phyloP scores from a whole-genome alignment of 192 early-diverging fungal species.

The Coemansia sp. region DNA sequence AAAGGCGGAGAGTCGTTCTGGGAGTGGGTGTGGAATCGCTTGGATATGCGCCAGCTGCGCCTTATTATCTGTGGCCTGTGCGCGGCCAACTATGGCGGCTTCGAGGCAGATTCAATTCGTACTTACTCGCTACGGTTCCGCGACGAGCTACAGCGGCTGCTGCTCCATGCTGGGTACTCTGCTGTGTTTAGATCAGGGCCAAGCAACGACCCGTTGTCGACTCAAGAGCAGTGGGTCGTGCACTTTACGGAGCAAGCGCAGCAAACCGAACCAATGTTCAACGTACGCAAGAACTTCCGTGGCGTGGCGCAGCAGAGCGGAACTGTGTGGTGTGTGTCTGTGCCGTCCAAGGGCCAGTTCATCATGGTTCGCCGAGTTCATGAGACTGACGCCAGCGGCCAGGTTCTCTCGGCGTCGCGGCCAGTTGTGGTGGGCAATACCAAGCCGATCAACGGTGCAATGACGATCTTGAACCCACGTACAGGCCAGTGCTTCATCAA shows the following conservation, averaged over 20 bases:
- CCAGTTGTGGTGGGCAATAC: conserved; percentile 63
- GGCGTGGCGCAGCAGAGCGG: conserved; percentile 14
- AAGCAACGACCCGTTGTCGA: neutral
- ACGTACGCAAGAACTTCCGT: conserved; percentile 20
- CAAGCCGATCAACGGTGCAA: conserved; percentile 99
- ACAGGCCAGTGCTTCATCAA: conserved; percentile 99
- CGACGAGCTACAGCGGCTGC: conserved; percentile 39
- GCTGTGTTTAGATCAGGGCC: conserved; percentile 14
- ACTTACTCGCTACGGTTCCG: conserved; percentile 17
- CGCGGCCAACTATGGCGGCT: neutral
- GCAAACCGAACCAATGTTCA: conserved; percentile 22
- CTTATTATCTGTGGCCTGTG: conserved; percentile 23
- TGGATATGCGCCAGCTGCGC: conserved; percentile 17
- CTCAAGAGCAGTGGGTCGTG: neutral
- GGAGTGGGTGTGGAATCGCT: conserved; percentile 22
- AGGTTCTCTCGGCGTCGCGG: conserved; percentile 13
- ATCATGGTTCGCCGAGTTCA: conserved; percentile 35
- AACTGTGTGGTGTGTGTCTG: conserved; percentile 34
- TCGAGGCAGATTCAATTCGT: conserved; percentile 5
- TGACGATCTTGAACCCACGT: conserved; percentile 98
- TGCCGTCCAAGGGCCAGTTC: conserved; percentile 31
- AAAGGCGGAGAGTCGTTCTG: conserved; percentile 2
- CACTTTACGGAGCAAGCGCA: conserved; percentile 9
- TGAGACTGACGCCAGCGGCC: conserved; percentile 1
- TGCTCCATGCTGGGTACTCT: conserved; percentile 41